Percentiles rank a stretch among this genome's conserved stretches.
phyloP scores from a whole-genome alignment of 768 basidiomycete genomes.

The Mycena indigotica region DNA sequence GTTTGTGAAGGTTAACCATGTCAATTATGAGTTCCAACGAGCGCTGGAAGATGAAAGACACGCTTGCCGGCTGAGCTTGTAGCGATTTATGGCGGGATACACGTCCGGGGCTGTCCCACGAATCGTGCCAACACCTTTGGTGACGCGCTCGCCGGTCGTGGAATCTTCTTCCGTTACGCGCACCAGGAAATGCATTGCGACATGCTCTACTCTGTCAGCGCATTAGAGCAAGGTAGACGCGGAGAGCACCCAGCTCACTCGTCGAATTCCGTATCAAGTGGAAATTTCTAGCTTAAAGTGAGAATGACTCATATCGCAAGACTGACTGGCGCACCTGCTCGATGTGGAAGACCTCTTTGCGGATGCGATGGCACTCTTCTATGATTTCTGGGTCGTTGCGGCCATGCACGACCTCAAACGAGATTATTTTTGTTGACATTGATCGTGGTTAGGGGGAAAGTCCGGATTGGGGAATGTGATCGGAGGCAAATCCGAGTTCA shows the following conservation, averaged over 20 bases:
- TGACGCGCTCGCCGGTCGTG: slow-evolving; percentile 40
- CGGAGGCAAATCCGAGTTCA: no score
- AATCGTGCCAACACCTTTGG: slow-evolving; percentile 71
- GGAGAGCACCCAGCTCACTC: slow-evolving; percentile 47
- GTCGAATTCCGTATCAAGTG: slow-evolving; percentile 76
- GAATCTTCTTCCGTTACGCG: slow-evolving; percentile 44
- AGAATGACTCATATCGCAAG: slow-evolving; percentile 52
- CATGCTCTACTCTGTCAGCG: slow-evolving; percentile 56
- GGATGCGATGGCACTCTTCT: slow-evolving; percentile 39
- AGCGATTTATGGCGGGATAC: slow-evolving; percentile 44
- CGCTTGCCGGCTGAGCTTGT: slow-evolving; percentile 60
- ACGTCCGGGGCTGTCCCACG: slow-evolving; percentile 41
- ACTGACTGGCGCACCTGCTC: slow-evolving; percentile 34
- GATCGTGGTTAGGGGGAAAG: background rate
- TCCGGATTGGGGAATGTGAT: background rate
- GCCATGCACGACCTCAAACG: slow-evolving; percentile 16
- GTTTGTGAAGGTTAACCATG: background rate
- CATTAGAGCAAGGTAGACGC: slow-evolving; percentile 11
- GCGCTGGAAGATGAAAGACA: background rate
- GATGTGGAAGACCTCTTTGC: slow-evolving; percentile 16
- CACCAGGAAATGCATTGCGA: slow-evolving; percentile 71
- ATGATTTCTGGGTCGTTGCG: slow-evolving; percentile 49
- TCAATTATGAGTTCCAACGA: background rate
- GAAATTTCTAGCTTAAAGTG: slow-evolving; percentile 71
- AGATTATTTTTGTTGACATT: background rate